Evolutionary conservation across 495 filamentous ascomycete genomes (phyloP).

Genomic region (Parathielavia appendiculata): DNA sequence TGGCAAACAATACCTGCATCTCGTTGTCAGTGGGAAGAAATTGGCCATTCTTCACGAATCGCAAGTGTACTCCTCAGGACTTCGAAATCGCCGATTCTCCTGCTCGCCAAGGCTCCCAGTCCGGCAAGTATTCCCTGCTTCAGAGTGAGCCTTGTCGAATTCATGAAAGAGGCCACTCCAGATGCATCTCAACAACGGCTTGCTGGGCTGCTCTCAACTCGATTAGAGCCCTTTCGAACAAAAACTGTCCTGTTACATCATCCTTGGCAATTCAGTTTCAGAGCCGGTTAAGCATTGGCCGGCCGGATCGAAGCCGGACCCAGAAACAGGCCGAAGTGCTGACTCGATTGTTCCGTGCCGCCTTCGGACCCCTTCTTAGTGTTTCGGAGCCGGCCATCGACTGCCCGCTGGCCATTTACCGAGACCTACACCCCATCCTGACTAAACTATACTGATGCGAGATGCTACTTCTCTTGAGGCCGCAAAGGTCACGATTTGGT

Average conservation of each 20-base stretch:
- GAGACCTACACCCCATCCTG: background rate
- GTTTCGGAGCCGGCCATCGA: constrained; percentile 20
- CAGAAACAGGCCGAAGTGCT: constrained; percentile 8
- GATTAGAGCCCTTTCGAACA: background rate
- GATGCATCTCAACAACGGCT: too few relatives aligned
- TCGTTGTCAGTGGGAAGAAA: too few relatives aligned
- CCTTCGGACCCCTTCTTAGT: constrained; percentile 4
- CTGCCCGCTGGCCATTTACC: background rate
- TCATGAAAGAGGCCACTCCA: too few relatives aligned
- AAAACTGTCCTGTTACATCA: background rate
- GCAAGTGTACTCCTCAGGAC: too few relatives aligned
- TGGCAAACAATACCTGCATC: too few relatives aligned
- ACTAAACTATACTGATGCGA: background rate
- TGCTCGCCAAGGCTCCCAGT: too few relatives aligned
- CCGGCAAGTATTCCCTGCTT: too few relatives aligned
- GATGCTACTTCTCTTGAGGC: background rate
- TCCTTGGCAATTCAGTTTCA: constrained; percentile 12
- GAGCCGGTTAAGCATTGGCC: constrained; percentile 4
- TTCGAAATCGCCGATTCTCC: too few relatives aligned
- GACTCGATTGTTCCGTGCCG: constrained; percentile 11
- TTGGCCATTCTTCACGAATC: too few relatives aligned
- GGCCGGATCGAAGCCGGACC: background rate
- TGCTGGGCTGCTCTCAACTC: too few relatives aligned
- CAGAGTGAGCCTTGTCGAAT: too few relatives aligned
- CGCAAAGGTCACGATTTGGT: background rate